A percentile compares a stretch with the other conserved stretches of the same genome.
Evolutionary conservation across 202 grass and related monocot species (phyloP).

Genomic region (Setaria viridis): DNA sequence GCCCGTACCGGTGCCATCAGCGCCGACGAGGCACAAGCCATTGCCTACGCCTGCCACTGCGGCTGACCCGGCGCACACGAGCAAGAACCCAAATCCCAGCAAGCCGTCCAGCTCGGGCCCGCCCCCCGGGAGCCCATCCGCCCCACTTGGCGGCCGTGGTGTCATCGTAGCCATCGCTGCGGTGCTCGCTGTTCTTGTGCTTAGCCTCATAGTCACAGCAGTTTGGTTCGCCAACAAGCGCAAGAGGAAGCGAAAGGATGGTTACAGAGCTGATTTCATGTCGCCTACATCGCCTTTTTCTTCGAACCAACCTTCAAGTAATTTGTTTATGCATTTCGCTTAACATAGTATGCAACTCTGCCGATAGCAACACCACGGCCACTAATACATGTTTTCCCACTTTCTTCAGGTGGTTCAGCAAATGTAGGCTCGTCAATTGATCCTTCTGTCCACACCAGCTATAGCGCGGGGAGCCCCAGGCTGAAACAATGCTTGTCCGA

Average conservation of each 20-base stretch:
- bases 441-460: constrained; percentile 56
- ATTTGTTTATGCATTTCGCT: neutral
- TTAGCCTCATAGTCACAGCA: constrained; percentile 59
- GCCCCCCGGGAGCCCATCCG: neutral
- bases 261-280: constrained; percentile 71
- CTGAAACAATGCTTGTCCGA: constrained; percentile 56
- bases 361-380: neutral
- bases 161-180: constrained; percentile 40
- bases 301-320: constrained; percentile 67
- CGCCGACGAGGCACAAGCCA: constrained; percentile 2
- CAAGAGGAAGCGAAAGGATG: constrained; percentile 36
- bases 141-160: neutral
- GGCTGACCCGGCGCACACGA: constrained; percentile 31
- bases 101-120: constrained; percentile 15
- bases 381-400: neutral
- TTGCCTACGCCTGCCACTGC: constrained; percentile 52
- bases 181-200: constrained; percentile 48
- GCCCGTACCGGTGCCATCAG: neutral
- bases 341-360: neutral
- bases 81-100: constrained; percentile 15
- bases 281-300: constrained; percentile 61
- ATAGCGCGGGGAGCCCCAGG: constrained; percentile 56
- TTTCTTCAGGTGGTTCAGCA: constrained; percentile 50
- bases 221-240: constrained; percentile 68
- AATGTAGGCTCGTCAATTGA: constrained; percentile 38